Conservation (phyloP, 176 grass and related monocot genomes). For the Triticum turgidum region DNA sequence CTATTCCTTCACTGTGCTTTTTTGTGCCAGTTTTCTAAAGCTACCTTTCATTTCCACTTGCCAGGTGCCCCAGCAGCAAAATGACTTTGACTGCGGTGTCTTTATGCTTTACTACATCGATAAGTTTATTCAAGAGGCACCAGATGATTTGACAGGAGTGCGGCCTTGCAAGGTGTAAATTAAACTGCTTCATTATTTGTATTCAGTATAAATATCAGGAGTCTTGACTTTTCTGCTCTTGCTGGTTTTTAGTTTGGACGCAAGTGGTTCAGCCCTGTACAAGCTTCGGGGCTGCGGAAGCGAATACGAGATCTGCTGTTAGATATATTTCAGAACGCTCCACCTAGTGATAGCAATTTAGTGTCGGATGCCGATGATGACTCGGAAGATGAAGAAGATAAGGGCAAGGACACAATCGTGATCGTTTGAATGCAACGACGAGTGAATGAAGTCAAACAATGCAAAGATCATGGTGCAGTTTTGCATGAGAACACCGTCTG, state of each 20-base stretch:
- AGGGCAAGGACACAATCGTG: not conserved
- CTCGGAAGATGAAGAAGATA: slow-evolving; percentile 5
- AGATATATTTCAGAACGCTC: slow-evolving; percentile 33
- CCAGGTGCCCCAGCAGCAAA: slow-evolving; percentile 57
- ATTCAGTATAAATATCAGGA: not conserved
- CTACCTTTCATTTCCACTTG: slow-evolving; percentile 17
- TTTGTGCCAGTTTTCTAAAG: slow-evolving; percentile 30
- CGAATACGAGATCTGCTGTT: slow-evolving; percentile 31
- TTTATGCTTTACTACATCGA: slow-evolving; percentile 68
- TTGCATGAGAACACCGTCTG: not conserved
- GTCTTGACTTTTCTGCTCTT: slow-evolving; percentile 6
- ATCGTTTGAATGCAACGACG: slow-evolving; percentile 20
- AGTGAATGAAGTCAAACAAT: not conserved
- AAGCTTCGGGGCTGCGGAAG: slow-evolving; percentile 36
- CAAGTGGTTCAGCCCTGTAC: slow-evolving; percentile 48
- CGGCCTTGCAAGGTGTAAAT: slow-evolving; percentile 42
- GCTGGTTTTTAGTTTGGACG: slow-evolving; percentile 49
- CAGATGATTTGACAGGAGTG: slow-evolving; percentile 36
- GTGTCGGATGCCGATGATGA: not conserved
- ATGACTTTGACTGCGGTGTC: slow-evolving; percentile 53
- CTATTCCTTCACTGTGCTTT: slow-evolving; percentile 1
- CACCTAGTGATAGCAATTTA: not conserved
- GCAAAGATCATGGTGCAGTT: not conserved
- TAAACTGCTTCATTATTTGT: not conserved
- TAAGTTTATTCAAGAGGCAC: slow-evolving; percentile 55